A percentile compares a stretch with the other conserved stretches of the same genome.
Evolutionary conservation across 2,329 filamentous ascomycete genomes (phyloP).

Genomic region (Cladosporium sp.): DNA sequence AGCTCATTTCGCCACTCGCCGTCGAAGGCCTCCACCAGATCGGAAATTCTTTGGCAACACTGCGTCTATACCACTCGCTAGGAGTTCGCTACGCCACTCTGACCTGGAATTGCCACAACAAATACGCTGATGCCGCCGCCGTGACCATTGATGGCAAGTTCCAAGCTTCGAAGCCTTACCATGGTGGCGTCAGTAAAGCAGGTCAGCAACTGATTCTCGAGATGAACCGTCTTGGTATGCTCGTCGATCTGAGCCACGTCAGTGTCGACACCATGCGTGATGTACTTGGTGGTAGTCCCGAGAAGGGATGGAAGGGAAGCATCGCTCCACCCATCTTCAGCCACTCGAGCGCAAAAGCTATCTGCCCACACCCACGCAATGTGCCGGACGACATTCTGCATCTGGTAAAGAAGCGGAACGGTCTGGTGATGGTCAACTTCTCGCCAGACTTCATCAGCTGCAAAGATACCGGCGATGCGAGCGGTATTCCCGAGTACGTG

Average conservation of each 20-base stretch:
- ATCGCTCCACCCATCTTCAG: slow-evolving; percentile 82
- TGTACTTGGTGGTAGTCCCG: slow-evolving; percentile 56
- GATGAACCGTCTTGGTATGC: slow-evolving; percentile 93
- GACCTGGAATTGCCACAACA: slow-evolving; percentile 91
- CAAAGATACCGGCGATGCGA: slow-evolving; percentile 49
- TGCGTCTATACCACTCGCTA: slow-evolving; percentile 70
- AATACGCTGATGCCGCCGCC: slow-evolving; percentile 79
- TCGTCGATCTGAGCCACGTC: slow-evolving; percentile 84
- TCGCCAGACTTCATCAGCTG: slow-evolving; percentile 79
- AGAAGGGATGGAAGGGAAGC: slow-evolving; percentile 62
- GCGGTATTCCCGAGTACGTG: slow-evolving; percentile 62
- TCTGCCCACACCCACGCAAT: slow-evolving; percentile 87
- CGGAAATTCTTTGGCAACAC: slow-evolving; percentile 72
- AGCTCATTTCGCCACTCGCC: slow-evolving; percentile 71
- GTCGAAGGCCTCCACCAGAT: slow-evolving; percentile 92
- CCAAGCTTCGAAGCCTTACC: slow-evolving; percentile 51
- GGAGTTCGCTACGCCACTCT: slow-evolving; percentile 85
- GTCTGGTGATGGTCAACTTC: slow-evolving; percentile 90
- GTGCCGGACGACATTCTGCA: slow-evolving; percentile 79
- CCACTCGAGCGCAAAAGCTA: slow-evolving; percentile 73
- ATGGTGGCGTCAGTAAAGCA: slow-evolving; percentile 67
- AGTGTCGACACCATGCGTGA: slow-evolving; percentile 79
- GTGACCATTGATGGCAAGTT: slow-evolving; percentile 45
- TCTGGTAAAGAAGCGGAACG: slow-evolving; percentile 67
- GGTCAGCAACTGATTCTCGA: slow-evolving; percentile 70